Evolutionary conservation across 331 rosid genomes (phyloP).

Genomic region (Rhamnella rubrinervis): DNA sequence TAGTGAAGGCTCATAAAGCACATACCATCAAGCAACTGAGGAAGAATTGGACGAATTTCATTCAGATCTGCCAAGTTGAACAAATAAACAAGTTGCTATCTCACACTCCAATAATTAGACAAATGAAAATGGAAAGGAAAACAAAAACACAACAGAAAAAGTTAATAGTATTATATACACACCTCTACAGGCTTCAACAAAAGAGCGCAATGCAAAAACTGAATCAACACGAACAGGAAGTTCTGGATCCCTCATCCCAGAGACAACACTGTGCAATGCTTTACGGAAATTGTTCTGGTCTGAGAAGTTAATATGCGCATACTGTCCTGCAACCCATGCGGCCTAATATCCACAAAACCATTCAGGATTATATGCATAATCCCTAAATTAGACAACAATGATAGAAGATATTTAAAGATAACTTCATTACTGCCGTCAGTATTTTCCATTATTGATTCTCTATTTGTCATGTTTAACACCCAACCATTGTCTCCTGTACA

Average conservation of each 20-base stretch:
- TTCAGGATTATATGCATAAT: constrained; percentile 4
- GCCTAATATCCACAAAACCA: constrained; percentile 53
- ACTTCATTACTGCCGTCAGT: background rate
- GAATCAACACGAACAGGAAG: constrained; percentile 99
- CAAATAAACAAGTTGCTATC: background rate
- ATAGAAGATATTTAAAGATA: background rate
- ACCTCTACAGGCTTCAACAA: constrained; percentile 95
- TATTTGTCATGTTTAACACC: no score
- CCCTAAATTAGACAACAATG: background rate
- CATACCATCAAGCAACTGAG: constrained; percentile 94
- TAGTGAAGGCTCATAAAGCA: constrained; percentile 14
- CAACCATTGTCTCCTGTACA: no score
- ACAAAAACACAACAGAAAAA: background rate
- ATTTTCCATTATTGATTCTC: background rate
- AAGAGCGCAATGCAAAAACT: constrained; percentile 90
- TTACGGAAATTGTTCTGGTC: constrained; percentile 82
- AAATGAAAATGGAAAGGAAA: constrained; percentile 3
- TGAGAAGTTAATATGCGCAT: constrained; percentile 75
- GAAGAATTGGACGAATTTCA: constrained; percentile 90
- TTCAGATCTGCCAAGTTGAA: constrained; percentile 69
- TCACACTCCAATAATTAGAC: background rate
- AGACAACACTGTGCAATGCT: constrained; percentile 85
- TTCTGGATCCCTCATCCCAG: constrained; percentile 88
- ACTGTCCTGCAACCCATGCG: constrained; percentile 99
- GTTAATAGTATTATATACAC: background rate